Base-by-base conservation (phyloP, 306 rosid genomes). In the Prosopis cineraria region DNA sequence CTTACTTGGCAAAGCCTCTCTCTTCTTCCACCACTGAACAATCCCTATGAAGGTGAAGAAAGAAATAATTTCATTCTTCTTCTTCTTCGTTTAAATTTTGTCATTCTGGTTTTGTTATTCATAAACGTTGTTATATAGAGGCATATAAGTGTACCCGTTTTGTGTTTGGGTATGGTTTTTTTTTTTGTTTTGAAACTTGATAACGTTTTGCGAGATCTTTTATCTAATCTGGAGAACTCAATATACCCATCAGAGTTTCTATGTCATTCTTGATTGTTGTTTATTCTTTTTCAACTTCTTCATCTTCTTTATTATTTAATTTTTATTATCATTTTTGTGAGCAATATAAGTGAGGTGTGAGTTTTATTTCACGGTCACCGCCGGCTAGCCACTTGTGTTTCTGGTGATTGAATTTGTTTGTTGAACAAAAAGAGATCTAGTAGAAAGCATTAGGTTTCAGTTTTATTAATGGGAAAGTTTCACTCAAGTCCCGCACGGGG, bases 1-100 rank as follows among this genome's bases (percentile, higher is more conserved):
- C 97, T 3, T 88, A 79, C 85, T 76, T 94, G 88, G 98, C 97
- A 27, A 86, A 84, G 10, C 98, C 97, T 1, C n/a, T 78, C 10
- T 43, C 60, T 73, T 75, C 88, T 58, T 70, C 81, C 14, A 6
- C 33, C 0, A 24, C 6, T 56, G 17, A 22, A 56, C 17, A 56
- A 79, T 2, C 27, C 22, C 2, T 29, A 24, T 34, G 14, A 72
- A 77, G 16, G n/a, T n/a, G n/a, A n/a, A n/a, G n/a, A n/a, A 3
- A 37, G 5, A 19, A 10, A 7, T 10, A n/a, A 24, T 9, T 17
- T 1, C 1, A 7, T 70, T 7, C 14, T 40, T 73, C 70, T 33
- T 72, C 53, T 17, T 73, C 67, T 39, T 53, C 14, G 11, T 10
- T 52, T 63, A 34, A 16, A 58, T 53, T 11, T 27, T 37, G 27